Conservation (phyloP, 371 early-diverging fungal genomes). For the Rhizopus delemar region DNA sequence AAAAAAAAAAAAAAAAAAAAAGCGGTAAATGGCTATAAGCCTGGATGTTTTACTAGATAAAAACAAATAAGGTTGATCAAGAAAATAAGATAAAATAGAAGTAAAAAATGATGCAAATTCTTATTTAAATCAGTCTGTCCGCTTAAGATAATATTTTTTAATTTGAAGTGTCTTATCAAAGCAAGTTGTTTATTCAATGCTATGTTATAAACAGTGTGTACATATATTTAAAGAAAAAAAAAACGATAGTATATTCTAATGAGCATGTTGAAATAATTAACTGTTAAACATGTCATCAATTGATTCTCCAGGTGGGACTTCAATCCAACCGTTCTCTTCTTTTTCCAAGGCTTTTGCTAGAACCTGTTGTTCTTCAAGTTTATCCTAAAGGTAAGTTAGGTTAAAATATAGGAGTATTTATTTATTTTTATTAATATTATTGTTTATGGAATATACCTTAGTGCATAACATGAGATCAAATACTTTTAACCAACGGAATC, state of each 20-base stretch:
- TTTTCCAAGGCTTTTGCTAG: conserved; percentile 1
- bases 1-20: too few relatives aligned
- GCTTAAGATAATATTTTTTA: conserved; percentile 4
- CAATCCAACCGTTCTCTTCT: conserved; percentile 8
- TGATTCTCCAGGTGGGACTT: conserved; percentile 9
- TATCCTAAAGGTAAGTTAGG: conserved; percentile 5
- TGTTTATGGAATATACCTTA: conserved; percentile 1
- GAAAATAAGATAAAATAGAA: too few relatives aligned
- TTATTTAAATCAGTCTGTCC: conserved; percentile 3
- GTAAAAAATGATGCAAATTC: not conserved
- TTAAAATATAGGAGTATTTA: conserved; percentile 2
- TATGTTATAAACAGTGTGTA: conserved; percentile 7
- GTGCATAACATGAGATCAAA: conserved; percentile 8
- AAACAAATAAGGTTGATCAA: too few relatives aligned
- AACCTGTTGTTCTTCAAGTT: conserved; percentile 5
- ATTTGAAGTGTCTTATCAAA: conserved; percentile 8
- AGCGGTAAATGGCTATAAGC: too few relatives aligned
- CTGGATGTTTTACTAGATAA: too few relatives aligned
- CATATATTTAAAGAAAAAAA: not conserved
- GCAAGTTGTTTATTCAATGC: conserved; percentile 9
- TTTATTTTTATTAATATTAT: conserved; percentile 4
- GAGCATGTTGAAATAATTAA: conserved; percentile 5
- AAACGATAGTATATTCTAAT: conserved; percentile 4
- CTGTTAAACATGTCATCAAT: not conserved
- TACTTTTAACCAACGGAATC: conserved; percentile 3